A percentile compares a stretch with the other conserved stretches of the same genome.
Conservation (phyloP, 2,329 filamentous ascomycete genomes). For the Didymella sp. region DNA sequence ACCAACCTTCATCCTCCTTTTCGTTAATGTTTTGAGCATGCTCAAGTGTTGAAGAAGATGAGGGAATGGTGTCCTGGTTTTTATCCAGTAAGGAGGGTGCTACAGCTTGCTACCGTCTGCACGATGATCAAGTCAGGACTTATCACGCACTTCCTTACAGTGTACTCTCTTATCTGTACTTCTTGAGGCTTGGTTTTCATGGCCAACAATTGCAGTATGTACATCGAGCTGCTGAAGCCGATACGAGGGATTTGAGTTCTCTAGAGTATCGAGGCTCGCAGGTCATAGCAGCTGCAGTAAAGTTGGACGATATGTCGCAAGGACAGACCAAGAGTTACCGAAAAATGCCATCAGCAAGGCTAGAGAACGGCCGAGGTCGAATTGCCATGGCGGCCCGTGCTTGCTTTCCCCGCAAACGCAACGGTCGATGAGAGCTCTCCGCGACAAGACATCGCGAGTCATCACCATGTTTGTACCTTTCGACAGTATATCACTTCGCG, state of each 20-base stretch:
- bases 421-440: not conserved
- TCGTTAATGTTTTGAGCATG: not conserved
- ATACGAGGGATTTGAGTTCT: no score
- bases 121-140: no score
- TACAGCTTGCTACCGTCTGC: no score
- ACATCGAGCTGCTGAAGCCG: no score
- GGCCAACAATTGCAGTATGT: no score
- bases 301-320: not conserved
- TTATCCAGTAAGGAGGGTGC: no score
- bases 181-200: no score
- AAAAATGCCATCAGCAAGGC: conserved; percentile 7
- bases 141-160: no score
- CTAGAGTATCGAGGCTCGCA: no score
- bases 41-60: not conserved
- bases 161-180: no score
- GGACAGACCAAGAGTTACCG: not conserved
- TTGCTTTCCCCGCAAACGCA: conserved; percentile 14
- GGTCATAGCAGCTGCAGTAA: not conserved
- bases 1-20: not conserved
- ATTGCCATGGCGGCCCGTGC: conserved; percentile 4
- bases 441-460: conserved; percentile 34
- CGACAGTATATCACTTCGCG: conserved; percentile 19
- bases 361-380: conserved; percentile 11
- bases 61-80: no score
- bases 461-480: conserved; percentile 35